phyloP scores from a whole-genome alignment of 1,284 basidiomycete species.

The Puccinia horiana region DNA sequence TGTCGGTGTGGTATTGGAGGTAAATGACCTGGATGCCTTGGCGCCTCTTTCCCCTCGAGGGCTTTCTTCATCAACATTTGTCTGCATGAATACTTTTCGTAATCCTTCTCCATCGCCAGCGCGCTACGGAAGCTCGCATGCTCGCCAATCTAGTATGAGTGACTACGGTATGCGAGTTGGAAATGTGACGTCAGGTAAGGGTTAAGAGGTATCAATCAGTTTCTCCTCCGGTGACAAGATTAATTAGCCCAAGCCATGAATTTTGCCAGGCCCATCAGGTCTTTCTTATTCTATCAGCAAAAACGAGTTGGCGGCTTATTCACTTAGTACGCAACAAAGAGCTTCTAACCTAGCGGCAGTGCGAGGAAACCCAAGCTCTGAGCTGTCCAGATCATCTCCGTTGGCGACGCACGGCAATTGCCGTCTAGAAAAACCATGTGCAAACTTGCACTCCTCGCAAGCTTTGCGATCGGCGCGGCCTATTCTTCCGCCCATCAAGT shows the following conservation, averaged over 20 bases:
- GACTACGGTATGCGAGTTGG: conserved; percentile 31
- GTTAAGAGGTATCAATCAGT: background rate
- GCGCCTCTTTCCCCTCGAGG: background rate
- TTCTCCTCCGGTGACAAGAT: conserved; percentile 2
- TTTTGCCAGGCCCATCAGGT: conserved; percentile 11
- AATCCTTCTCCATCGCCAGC: conserved; percentile 31
- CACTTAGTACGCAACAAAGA: conserved; percentile 35
- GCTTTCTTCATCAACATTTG: conserved; percentile 1
- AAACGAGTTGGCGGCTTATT: conserved; percentile 40
- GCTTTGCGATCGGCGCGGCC: conserved; percentile 15
- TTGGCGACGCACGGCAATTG: conserved; percentile 16
- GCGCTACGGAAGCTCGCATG: background rate
- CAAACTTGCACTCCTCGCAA: background rate
- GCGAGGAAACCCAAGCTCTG: conserved; percentile 15
- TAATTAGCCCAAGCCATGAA: background rate
- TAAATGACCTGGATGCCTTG: background rate
- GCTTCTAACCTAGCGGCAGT: background rate
- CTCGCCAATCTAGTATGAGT: conserved; percentile 21
- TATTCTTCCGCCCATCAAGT: conserved; percentile 29
- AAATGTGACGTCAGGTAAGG: conserved; percentile 21
- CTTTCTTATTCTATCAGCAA: conserved; percentile 33
- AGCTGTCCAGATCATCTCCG: background rate
- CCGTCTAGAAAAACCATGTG: conserved; percentile 22
- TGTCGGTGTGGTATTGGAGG: conserved; percentile 11
- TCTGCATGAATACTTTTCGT: conserved; percentile 21